Base-by-base conservation (phyloP, 129 eudicot species). In the Silybum marianum region DNA sequence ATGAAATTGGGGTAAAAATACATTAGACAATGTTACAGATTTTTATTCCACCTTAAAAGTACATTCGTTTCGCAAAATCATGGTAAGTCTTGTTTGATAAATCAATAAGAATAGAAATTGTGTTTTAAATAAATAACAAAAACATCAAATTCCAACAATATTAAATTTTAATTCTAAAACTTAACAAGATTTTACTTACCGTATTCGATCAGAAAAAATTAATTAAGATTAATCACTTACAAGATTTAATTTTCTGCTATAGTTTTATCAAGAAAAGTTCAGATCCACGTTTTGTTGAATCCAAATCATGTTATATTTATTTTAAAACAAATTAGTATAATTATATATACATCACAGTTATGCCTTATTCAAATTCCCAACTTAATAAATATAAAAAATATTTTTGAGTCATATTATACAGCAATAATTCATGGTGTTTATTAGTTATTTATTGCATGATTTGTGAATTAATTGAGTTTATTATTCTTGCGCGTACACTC, bases 401-500 rank as follows among this genome's bases (percentile, higher is more conserved):
- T 65, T 19, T 65, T 65, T 65, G 18, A 7, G 6, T 65, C 22
- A 65, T 65, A 21, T 9, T 65, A 8, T 65, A 78, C 68, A 24
- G 67, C 77, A 79, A 79, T 71, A 54, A 79, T 79, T 79, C 82
- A 9, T 7, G 24, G 6, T 58, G 63, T 58, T 58, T 58, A 18
- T 58, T 58, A 58, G 18, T 28, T 74, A 18, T 24, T 22, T 75
- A 34, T 18, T 10, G 42, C 60, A 73, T 79, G 65, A 70, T 71
- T 71, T 34, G 60, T 46, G 34, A 25, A 79, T 46, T 70, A 12
- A 40, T 68, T 25, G 58, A 69, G 6, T 69, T 74, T 40, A 48
- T 30, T 78, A 68, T 77, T 34, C 76, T 79, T 79, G 9, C 83
- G 83, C 83, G 83, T 79, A 30, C 58, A 79, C 83, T 51, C 83